A percentile compares a stretch with the other conserved stretches of the same genome.
Evolutionary conservation across 2,329 filamentous ascomycete genomes (phyloP).

Genomic region (Aaosphaeria pasadenensis): DNA sequence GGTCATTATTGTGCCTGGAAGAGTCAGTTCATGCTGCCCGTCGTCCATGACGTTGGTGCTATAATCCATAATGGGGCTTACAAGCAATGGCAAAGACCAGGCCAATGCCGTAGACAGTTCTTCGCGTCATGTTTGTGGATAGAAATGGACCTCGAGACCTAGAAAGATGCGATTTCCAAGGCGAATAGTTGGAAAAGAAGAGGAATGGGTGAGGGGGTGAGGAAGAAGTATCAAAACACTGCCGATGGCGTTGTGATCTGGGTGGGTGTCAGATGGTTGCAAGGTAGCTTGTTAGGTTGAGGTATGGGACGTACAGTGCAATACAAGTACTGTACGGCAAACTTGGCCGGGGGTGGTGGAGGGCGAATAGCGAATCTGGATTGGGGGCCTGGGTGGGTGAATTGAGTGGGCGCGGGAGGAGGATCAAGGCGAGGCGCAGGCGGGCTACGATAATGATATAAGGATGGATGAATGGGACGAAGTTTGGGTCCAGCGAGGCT

Average conservation of each 20-base stretch:
- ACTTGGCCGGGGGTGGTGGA: neutral
- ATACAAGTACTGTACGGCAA: neutral
- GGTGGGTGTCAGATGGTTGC: neutral
- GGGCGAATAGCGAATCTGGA: neutral
- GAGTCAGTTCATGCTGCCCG: conserved; percentile 8
- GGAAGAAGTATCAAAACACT: neutral
- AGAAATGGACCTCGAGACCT: neutral
- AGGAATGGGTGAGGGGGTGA: neutral
- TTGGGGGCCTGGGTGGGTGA: too few relatives aligned
- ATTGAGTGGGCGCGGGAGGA: neutral
- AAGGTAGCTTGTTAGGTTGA: neutral
- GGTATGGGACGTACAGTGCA: neutral
- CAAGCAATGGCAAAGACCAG: conserved; percentile 46
- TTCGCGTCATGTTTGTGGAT: conserved; percentile 42
- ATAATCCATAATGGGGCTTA: conserved; percentile 16
- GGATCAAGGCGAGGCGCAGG: neutral
- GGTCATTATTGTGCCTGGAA: conserved; percentile 66
- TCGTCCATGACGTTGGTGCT: neutral
- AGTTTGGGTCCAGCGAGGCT: neutral
- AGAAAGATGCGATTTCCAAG: neutral
- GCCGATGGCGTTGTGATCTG: neutral
- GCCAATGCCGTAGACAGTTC: conserved; percentile 48
- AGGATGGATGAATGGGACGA: neutral
- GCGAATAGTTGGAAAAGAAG: neutral
- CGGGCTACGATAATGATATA: too few relatives aligned